phyloP scores from a whole-genome alignment of 352 stramenopile genomes.

The Peronospora destructor region DNA sequence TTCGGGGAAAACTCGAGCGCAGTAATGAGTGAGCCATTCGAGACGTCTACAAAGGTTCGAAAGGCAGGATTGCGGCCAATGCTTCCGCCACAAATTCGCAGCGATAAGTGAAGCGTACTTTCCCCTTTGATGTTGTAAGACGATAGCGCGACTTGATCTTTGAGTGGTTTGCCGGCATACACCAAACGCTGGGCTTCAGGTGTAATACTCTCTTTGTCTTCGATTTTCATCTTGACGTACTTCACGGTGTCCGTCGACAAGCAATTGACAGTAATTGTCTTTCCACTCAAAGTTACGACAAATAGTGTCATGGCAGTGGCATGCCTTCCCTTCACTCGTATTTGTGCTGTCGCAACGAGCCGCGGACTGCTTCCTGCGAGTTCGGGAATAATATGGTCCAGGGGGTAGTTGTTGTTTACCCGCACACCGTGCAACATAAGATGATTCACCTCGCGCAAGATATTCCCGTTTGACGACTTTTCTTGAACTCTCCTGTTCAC shows the following conservation, averaged over 20 bases:
- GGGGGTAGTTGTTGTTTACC: not conserved
- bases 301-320: not conserved
- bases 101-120: not conserved
- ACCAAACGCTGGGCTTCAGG: conserved; percentile 4
- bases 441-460: not conserved
- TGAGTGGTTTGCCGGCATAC: not conserved
- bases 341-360: conserved; percentile 5
- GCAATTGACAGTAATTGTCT: not conserved
- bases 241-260: conserved; percentile 1
- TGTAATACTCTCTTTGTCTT: conserved; percentile 1
- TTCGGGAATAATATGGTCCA: conserved; percentile 1
- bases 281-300: not conserved
- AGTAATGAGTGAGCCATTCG: conserved; percentile 12
- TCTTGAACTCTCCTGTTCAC: conserved; percentile 5
- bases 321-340: no score
- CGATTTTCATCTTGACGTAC: conserved; percentile 8
- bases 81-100: not conserved
- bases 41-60: conserved; percentile 26
- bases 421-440: conserved; percentile 5
- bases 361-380: conserved; percentile 3
- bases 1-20: conserved; percentile 3
- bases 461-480: not conserved
- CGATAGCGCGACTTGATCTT: conserved; percentile 1
- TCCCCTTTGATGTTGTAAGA: not conserved
- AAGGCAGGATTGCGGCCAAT: not conserved